Conservation (phyloP, 768 basidiomycete genomes). For the Rhodotorula graminis region DNA sequence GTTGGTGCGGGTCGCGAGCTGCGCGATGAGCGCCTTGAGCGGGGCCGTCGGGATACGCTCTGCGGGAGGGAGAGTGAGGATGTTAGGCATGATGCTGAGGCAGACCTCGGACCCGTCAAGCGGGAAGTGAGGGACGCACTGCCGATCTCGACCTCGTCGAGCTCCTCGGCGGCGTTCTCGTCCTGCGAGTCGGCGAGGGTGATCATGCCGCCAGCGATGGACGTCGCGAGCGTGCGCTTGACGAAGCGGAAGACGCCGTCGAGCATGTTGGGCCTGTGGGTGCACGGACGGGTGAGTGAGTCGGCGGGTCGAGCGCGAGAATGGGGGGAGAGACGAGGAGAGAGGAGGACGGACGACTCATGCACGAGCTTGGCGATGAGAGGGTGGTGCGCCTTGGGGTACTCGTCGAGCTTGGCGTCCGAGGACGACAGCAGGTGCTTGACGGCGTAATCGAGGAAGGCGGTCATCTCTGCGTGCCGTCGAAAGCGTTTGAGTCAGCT, state of each 20-base stretch:
- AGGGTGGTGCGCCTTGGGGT: slow-evolving; percentile 67
- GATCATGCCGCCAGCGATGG: slow-evolving; percentile 48
- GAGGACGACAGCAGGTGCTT: slow-evolving; percentile 50
- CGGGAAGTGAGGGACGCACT: slow-evolving; percentile 1
- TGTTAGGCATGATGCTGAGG: no score
- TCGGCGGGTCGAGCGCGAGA: no score
- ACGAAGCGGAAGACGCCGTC: slow-evolving; percentile 63
- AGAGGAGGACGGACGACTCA: slow-evolving; percentile 61
- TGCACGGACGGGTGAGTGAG: no score
- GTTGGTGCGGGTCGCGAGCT: slow-evolving; percentile 64
- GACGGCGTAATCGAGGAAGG: slow-evolving; percentile 50
- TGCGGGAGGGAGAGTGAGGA: slow-evolving; percentile 4
- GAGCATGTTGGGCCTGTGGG: slow-evolving; percentile 67
- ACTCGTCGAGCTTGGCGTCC: slow-evolving; percentile 53
- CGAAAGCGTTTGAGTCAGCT: no score
- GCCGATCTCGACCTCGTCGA: not conserved
- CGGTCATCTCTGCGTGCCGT: slow-evolving; percentile 34
- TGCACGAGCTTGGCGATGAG: slow-evolving; percentile 76
- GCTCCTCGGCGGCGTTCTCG: not conserved
- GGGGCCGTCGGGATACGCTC: slow-evolving; percentile 52
- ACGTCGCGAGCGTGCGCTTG: slow-evolving; percentile 65
- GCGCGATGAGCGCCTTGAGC: slow-evolving; percentile 64
- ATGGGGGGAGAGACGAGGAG: not conserved
- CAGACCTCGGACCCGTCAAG: no score
- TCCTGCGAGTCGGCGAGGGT: slow-evolving; percentile 32